Base-by-base conservation (phyloP, 805 yeast genomes). In the Gaillardinia entomophila region DNA sequence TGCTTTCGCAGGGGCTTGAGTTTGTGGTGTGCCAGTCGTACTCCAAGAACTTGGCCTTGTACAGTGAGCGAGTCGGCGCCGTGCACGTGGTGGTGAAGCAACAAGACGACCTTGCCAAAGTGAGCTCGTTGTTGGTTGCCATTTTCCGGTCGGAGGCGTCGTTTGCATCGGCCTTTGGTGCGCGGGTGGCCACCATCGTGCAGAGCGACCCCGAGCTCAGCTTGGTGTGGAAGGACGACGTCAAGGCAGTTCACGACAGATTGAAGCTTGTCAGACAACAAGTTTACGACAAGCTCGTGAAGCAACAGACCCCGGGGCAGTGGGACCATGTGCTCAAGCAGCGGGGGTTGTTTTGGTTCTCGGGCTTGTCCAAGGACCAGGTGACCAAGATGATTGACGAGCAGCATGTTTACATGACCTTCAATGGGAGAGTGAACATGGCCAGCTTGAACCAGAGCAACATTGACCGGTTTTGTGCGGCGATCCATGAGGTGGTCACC, bases 91-190 rank as follows among this genome's bases (percentile, higher is more conserved):
- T 19, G 22, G 10, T 10, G 10, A 19, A 19, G 22, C 10, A 8
- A 10, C n/a, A n/a, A n/a, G n/a, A n/a, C 2, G 27, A 35, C n/a
- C 37, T 36, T 8, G 38, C 38, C 11, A 45, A 43, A 14, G 49
- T 50, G 19, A 41, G 41, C 34, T 49, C 54, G 13, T 48, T 48
- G 22, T 49, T 68, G 46, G 49, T 58, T 10, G 47, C 56, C 11
- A 28, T 53, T 24, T 57, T 66, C 44, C 50, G 73, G 43, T 41
- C 51, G n/a, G 68, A 62, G 43, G 57, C 66, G 34, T 68, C 73
- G 4, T 64, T 65, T 48, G 71, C 66, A 3, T 72, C 73, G 7
- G 68, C 72, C 4, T 68, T 55, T 42, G 73, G 73, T 12, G 71
- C 73, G 12, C 45, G 72, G 29, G 46, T 67, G 12, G 65, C 70